Conservation (phyloP, 2,329 filamentous ascomycete genomes). For the Sporothrix protearum region DNA sequence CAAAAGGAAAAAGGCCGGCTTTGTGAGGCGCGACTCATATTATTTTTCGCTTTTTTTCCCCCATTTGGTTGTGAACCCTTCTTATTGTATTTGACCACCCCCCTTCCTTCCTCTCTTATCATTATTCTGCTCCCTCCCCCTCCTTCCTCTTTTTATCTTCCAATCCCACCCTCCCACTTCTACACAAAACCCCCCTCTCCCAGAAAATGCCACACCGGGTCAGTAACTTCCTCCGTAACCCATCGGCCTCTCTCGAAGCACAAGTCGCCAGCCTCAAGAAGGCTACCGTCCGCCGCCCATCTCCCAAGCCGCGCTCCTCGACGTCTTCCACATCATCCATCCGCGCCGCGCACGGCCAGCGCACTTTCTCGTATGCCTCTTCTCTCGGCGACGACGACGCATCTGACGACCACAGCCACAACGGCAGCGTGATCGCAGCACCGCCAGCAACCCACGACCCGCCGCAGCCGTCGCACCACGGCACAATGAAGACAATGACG, state of each 20-base stretch:
- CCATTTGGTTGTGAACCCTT: neutral
- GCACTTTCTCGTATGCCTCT: conserved; percentile 38
- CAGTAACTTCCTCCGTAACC: conserved; percentile 54
- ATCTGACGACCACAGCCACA: conserved; percentile 21
- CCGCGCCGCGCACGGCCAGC: conserved; percentile 34
- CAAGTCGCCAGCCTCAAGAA: conserved; percentile 50
- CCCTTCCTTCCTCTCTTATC: neutral
- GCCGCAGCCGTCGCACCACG: conserved; percentile 9
- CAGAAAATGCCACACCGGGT: conserved; percentile 56
- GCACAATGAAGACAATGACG: conserved; percentile 25
- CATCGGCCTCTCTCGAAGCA: conserved; percentile 47
- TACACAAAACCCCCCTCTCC: neutral
- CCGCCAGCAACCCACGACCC: neutral
- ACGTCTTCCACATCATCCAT: conserved; percentile 28
- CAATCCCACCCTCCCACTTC: conserved; percentile 13
- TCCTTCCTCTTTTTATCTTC: neutral
- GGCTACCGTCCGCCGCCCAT: conserved; percentile 35
- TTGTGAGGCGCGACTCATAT: neutral
- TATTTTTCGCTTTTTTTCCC: too few relatives aligned
- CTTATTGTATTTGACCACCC: neutral
- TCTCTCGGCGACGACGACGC: conserved; percentile 38
- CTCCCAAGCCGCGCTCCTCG: conserved; percentile 28
- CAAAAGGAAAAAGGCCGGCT: neutral
- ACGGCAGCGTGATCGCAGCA: neutral
- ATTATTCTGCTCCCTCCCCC: neutral